A percentile compares a stretch with the other conserved stretches of the same genome.
Conservation (phyloP, 2,329 filamentous ascomycete species). For the Anisogramma anomala region DNA sequence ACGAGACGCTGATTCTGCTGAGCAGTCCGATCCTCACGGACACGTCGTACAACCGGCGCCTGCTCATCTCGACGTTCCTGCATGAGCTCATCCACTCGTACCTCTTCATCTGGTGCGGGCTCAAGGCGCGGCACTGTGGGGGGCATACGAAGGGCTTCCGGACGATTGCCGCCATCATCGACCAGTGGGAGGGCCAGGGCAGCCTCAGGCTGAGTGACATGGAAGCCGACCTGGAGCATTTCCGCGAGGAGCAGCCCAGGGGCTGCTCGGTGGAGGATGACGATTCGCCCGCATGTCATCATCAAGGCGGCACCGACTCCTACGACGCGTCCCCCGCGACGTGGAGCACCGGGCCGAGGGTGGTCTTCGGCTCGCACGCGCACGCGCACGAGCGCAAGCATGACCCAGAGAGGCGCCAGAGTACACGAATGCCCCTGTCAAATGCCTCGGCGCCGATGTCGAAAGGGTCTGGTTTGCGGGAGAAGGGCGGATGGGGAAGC, state of each 20-base stretch:
- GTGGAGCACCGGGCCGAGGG: constrained; percentile 7
- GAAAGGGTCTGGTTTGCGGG: neutral
- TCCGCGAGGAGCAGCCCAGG: constrained; percentile 24
- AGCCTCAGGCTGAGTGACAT: constrained; percentile 45
- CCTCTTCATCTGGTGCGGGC: constrained; percentile 50
- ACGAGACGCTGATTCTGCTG: constrained; percentile 51
- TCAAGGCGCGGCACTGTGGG: constrained; percentile 41
- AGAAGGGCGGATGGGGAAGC: constrained; percentile 1
- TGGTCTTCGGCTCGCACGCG: constrained; percentile 2
- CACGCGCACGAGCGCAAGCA: too few species aligned
- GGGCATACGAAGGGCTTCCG: constrained; percentile 51
- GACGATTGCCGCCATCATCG: constrained; percentile 47
- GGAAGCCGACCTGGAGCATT: constrained; percentile 49
- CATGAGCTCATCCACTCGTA: constrained; percentile 59
- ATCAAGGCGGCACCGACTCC: constrained; percentile 3
- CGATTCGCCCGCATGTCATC: constrained; percentile 1
- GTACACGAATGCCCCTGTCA: neutral
- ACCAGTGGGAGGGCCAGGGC: constrained; percentile 47
- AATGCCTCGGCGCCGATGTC: neutral
- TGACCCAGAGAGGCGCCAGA: too few species aligned
- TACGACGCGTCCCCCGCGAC: neutral
- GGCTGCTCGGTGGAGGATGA: constrained; percentile 1
- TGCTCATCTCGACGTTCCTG: constrained; percentile 53
- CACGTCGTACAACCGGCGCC: constrained; percentile 43
- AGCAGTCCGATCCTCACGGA: constrained; percentile 47